A percentile compares a stretch with the other conserved stretches of the same genome.
Evolutionary conservation across 2,329 filamentous ascomycete genomes (phyloP).

Genomic region (Juglanconis sp.): DNA sequence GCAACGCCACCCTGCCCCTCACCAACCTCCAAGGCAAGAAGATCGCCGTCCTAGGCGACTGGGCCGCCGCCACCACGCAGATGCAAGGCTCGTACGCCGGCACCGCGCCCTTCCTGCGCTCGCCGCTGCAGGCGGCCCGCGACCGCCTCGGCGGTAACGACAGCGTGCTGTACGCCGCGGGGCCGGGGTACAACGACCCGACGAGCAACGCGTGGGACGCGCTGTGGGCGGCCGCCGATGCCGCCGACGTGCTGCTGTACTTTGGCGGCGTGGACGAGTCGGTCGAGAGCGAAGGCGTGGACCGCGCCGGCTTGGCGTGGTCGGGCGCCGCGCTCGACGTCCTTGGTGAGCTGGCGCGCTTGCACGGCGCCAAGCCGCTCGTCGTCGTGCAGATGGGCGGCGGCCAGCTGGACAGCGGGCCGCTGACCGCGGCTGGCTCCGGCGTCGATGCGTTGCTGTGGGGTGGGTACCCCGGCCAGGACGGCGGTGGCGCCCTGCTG

Average conservation of each 20-base stretch:
- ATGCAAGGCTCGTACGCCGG: slow-evolving; percentile 61
- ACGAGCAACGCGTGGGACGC: slow-evolving; percentile 29
- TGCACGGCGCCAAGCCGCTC: slow-evolving; percentile 39
- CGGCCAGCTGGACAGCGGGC: slow-evolving; percentile 47
- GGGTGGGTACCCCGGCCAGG: slow-evolving; percentile 59
- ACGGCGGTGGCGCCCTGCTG: slow-evolving; percentile 53
- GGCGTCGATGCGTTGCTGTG: slow-evolving; percentile 53
- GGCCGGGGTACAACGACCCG: slow-evolving; percentile 21
- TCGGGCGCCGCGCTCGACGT: slow-evolving; percentile 47
- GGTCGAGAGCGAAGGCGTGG: slow-evolving; percentile 49
- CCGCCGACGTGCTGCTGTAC: slow-evolving; percentile 51
- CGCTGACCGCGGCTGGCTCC: slow-evolving; percentile 39
- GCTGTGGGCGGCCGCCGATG: slow-evolving; percentile 36
- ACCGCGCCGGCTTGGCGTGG: slow-evolving; percentile 51
- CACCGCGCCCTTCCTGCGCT: slow-evolving; percentile 51
- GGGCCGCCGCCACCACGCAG: slow-evolving; percentile 54
- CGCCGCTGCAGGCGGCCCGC: slow-evolving; percentile 44
- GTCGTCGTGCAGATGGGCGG: slow-evolving; percentile 50
- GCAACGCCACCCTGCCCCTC: slow-evolving; percentile 45
- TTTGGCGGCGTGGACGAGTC: slow-evolving; percentile 52
- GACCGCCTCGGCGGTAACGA: slow-evolving; percentile 9
- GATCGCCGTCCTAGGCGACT: slow-evolving; percentile 56
- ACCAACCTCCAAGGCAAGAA: slow-evolving; percentile 43
- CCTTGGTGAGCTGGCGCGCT: slow-evolving; percentile 43
- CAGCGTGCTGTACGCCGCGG: slow-evolving; percentile 22